Conservation (phyloP, 306 rosid genomes). For the Morella rubra region DNA sequence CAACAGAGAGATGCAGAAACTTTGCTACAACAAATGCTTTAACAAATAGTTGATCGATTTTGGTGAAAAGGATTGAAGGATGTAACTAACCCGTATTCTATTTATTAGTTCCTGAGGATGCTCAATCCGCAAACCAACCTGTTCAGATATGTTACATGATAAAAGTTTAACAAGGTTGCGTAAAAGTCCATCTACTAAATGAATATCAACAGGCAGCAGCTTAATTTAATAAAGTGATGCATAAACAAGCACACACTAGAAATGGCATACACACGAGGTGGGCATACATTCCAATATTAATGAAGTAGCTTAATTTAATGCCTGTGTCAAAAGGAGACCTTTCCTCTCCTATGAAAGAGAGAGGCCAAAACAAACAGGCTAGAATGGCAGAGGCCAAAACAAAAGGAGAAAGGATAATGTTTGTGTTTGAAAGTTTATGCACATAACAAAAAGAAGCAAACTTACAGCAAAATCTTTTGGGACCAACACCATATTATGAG, state of each 20-base stretch:
- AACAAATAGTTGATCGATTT: constrained; percentile 15
- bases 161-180: neutral
- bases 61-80: constrained; percentile 9
- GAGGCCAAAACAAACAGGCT: too few species aligned
- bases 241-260: too few species aligned
- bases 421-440: constrained; percentile 11
- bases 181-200: neutral
- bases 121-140: constrained; percentile 96
- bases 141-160: constrained; percentile 34
- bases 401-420: too few species aligned
- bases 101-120: constrained; percentile 93
- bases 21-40: neutral
- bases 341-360: too few species aligned
- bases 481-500: constrained; percentile 69
- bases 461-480: constrained; percentile 93
- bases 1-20: neutral
- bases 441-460: constrained; percentile 27
- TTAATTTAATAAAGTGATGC: too few species aligned
- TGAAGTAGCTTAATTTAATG: too few species aligned
- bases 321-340: too few species aligned
- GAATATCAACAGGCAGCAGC: neutral
- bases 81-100: constrained; percentile 71
- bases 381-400: too few species aligned
- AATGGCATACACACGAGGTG: too few species aligned
- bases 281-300: too few species aligned